Evolutionary conservation across 1,284 basidiomycete species (phyloP).

Genomic region (Austroboletus olivaceoglutinosus): DNA sequence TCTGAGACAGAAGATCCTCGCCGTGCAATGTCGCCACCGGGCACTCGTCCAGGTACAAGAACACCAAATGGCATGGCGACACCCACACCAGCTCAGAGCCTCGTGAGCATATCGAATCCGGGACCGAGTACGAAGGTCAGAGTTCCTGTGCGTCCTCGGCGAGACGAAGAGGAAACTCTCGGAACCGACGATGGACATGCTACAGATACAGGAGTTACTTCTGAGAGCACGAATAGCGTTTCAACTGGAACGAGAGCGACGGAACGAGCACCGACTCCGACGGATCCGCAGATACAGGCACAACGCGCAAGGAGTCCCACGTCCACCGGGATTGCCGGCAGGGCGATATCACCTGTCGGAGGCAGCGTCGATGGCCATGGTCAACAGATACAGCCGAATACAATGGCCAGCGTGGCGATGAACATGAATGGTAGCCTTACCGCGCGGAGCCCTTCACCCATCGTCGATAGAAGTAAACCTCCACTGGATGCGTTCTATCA

Average conservation of each 20-base stretch:
- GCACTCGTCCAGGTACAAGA: slow-evolving; percentile 36
- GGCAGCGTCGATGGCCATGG: slow-evolving; percentile 40
- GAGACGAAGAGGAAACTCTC: slow-evolving; percentile 64
- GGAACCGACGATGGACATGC: slow-evolving; percentile 51
- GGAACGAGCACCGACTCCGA: slow-evolving; percentile 54
- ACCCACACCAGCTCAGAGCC: slow-evolving; percentile 29
- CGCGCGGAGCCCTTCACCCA: slow-evolving; percentile 64
- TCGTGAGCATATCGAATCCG: slow-evolving; percentile 5
- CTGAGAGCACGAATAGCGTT: slow-evolving; percentile 17
- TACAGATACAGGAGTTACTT: slow-evolving; percentile 45
- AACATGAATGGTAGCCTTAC: slow-evolving; percentile 44
- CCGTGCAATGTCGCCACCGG: slow-evolving; percentile 62
- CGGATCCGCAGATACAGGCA: slow-evolving; percentile 35
- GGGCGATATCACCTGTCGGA: slow-evolving; percentile 56
- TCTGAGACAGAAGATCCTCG: slow-evolving; percentile 56
- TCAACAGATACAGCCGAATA: slow-evolving; percentile 39
- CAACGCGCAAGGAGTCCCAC: slow-evolving; percentile 62
- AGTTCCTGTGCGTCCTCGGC: slow-evolving; percentile 55
- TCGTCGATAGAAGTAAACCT: slow-evolving; percentile 50
- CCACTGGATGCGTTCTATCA: slow-evolving; percentile 62
- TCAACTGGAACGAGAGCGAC: slow-evolving; percentile 36
- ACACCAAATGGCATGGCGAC: slow-evolving; percentile 44
- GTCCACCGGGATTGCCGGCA: slow-evolving; percentile 40
- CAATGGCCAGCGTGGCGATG: slow-evolving; percentile 55
- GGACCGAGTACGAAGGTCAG: slow-evolving; percentile 44